Evolutionary conservation across 78 protist species (phyloP).

Genomic region (Tieghemostelium lacteum): DNA sequence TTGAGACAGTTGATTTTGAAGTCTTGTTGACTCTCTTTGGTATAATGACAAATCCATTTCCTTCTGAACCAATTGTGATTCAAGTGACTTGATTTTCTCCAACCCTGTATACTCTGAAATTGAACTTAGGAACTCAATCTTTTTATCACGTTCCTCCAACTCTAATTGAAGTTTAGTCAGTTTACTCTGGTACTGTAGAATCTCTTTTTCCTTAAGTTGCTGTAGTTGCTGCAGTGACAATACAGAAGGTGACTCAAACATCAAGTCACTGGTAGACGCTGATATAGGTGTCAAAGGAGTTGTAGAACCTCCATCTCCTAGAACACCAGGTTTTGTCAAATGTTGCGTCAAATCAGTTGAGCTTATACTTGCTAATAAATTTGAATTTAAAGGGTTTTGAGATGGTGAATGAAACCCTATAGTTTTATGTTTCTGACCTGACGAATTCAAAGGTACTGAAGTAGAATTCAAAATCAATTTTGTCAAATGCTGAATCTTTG

Average conservation of each 20-base stretch:
- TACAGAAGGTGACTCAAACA: too few species aligned
- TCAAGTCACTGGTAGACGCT: too few species aligned
- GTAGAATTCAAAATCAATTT: conserved; percentile 60
- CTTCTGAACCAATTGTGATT: conserved; percentile 29
- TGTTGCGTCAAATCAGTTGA: too few species aligned
- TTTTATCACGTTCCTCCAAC: conserved; percentile 30
- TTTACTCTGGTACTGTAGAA: conserved; percentile 5
- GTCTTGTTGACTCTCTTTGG: conserved; percentile 30
- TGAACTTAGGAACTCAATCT: conserved; percentile 2
- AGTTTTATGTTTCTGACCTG: background rate
- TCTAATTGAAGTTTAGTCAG: conserved; percentile 40
- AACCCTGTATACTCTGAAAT: background rate
- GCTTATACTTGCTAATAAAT: too few species aligned
- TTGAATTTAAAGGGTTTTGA: too few species aligned
- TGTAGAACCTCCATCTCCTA: too few species aligned
- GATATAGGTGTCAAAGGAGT: too few species aligned
- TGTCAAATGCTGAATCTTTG: conserved; percentile 66
- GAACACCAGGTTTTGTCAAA: too few species aligned
- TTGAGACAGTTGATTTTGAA: background rate
- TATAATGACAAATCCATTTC: conserved; percentile 27
- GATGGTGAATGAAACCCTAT: conserved; percentile 16
- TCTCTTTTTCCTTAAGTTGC: background rate
- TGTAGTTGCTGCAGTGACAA: background rate
- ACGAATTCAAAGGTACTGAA: background rate
- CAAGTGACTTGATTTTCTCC: conserved; percentile 37